phyloP scores from a whole-genome alignment of 1,139 yeast species.

The Geotrichum citri-aurantii region DNA sequence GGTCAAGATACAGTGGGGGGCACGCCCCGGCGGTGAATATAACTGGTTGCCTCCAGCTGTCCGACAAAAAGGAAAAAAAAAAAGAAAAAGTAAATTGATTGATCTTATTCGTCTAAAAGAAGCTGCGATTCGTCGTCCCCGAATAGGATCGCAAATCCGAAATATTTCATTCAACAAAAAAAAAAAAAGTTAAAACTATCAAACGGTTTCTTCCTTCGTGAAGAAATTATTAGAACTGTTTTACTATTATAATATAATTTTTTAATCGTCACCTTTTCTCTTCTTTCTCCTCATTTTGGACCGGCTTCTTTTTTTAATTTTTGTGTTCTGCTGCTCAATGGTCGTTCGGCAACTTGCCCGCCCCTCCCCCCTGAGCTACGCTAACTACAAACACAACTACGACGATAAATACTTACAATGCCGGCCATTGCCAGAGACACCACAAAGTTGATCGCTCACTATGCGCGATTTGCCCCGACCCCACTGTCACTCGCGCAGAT shows the following conservation, averaged over 20 bases:
- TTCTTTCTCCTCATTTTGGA: neutral
- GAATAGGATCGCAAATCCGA: neutral
- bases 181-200: neutral
- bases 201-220: neutral
- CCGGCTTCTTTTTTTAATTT: neutral
- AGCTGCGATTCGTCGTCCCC: neutral
- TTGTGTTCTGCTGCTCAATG: neutral
- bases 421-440: neutral
- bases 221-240: neutral
- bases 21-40: too few relatives aligned
- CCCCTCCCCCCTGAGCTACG: neutral
- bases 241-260: too few relatives aligned
- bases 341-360: neutral
- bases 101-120: neutral
- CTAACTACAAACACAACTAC: neutral
- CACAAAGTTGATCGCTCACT: constrained; percentile 39
- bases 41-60: too few relatives aligned
- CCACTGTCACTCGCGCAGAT: constrained; percentile 80
- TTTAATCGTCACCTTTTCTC: neutral
- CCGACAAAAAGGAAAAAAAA: neutral
- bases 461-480: constrained; percentile 75
- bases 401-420: neutral
- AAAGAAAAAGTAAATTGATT: neutral
- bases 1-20: too few relatives aligned
- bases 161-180: neutral